phyloP scores from a whole-genome alignment of 2,329 filamentous ascomycete genomes.

The Diaporthe ampelina region DNA sequence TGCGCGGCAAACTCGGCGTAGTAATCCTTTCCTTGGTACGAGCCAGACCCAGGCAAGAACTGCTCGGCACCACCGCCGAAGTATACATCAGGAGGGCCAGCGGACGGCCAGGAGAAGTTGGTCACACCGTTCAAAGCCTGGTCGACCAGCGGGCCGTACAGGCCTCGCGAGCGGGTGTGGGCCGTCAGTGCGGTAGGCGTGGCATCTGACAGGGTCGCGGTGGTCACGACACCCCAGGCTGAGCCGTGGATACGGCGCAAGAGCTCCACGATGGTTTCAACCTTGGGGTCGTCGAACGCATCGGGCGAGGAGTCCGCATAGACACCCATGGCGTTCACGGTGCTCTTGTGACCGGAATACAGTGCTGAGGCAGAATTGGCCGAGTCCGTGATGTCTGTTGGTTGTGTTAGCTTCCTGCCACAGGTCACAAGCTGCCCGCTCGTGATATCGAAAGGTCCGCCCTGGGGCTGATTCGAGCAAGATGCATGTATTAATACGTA shows the following conservation, averaged over 20 bases:
- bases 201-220: conserved; percentile 85
- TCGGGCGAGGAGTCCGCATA: conserved; percentile 83
- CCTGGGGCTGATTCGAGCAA: not conserved
- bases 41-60: conserved; percentile 76
- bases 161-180: conserved; percentile 78
- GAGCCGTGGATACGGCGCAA: conserved; percentile 73
- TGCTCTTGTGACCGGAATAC: conserved; percentile 87
- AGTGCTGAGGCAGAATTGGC: conserved; percentile 87
- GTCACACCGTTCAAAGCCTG: conserved; percentile 81
- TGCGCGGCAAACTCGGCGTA: conserved; percentile 81
- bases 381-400: conserved; percentile 81
- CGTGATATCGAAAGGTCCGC: no score
- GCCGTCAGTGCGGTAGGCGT: conserved; percentile 82
- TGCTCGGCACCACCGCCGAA: conserved; percentile 88
- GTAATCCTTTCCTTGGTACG: conserved; percentile 81
- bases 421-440: no score
- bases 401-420: conserved; percentile 54
- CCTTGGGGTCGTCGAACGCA: conserved; percentile 85
- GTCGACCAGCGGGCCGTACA: conserved; percentile 81
- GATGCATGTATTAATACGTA: not conserved
- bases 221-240: conserved; percentile 78
- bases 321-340: conserved; percentile 84
- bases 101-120: conserved; percentile 86
- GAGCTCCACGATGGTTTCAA: conserved; percentile 86
- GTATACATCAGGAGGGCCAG: conserved; percentile 82